Base-by-base conservation (phyloP, 2,329 filamentous ascomycete species). In the Claviceps pazoutovae region DNA sequence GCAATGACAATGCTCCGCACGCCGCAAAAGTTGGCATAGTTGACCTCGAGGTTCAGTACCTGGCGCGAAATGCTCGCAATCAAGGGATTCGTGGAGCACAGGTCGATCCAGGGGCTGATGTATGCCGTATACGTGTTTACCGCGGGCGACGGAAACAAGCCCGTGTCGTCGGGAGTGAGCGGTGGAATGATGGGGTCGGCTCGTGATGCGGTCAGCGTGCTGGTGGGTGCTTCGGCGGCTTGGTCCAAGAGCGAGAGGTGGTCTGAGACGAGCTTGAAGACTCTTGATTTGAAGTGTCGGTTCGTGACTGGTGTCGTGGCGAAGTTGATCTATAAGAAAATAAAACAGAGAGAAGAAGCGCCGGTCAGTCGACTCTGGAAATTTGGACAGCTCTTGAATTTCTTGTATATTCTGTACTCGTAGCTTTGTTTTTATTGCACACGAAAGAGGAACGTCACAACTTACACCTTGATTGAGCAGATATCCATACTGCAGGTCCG, bases 21-120 rank as follows among this genome's bases (percentile, higher is more conserved):
- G 38, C 94, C 94, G 62, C 89, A 96, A 69, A 97, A 98, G 56
- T 88, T 90, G 56, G 94, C 93, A 69, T 96, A 98, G 48, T 88
- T 86, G 47, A 97, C 78, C 65, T 98, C 93, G 41, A 95, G 76
- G 64, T 89, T 89, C 56, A 98, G 74, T 6, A 95, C 86, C 68
- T 96, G 91, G 45, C 87, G 82, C 38, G 91, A 96, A 53, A 97
- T 77, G 64, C 86, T 87, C 7, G 88, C 82, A 56, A 97, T 83
- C 56, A 91, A 68, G 6, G 89, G 86, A 65, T 96, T 85, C 1
- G 82, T 71, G 2, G 90, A 95, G 60, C 83, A 84, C 13, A 97
- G 71, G 63, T 97, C 90, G 58, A 95, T 91, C 91, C 91, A 97
- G 5, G 88, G 79, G 66, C 89, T 95, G n/a, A 82, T 81, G 53